These are phyloP conservation scores for Tetracladium setigerum DNA, from an alignment of 495 filamentous ascomycete species.

Conservation along the genomic window DNA sequence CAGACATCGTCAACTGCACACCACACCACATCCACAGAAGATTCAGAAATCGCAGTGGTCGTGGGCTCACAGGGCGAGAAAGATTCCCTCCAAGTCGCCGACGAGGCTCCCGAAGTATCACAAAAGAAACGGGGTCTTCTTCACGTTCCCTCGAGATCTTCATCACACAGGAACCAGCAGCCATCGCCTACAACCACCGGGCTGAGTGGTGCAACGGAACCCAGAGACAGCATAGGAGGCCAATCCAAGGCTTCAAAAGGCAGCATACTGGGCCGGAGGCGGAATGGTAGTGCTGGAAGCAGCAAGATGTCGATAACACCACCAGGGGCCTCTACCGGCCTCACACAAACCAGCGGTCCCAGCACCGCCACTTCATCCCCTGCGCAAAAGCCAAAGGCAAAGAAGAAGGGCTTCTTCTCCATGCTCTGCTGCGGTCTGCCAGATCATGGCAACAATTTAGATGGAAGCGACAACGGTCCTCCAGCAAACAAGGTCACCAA, in stretches of 20 bases:
- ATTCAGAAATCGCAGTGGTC: slow-evolving; percentile 26
- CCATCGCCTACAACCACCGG: slow-evolving; percentile 52
- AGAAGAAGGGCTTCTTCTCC: slow-evolving; percentile 59
- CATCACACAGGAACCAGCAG: slow-evolving; percentile 59
- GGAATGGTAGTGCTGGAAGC: slow-evolving; percentile 61
- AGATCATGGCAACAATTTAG: slow-evolving; percentile 53
- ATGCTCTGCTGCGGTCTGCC: slow-evolving; percentile 76
- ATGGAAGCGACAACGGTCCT: slow-evolving; percentile 49
- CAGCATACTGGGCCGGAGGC: slow-evolving; percentile 59
- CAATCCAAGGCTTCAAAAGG: slow-evolving; percentile 56
- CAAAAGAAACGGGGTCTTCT: slow-evolving; percentile 53
- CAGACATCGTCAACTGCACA: slow-evolving; percentile 13
- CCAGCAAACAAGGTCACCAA: slow-evolving; percentile 59
- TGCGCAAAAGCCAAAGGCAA: slow-evolving; percentile 41
- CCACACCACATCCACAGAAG: slow-evolving; percentile 32
- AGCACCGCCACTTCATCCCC: slow-evolving; percentile 29
- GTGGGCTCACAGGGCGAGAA: slow-evolving; percentile 35
- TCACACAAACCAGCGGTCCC: slow-evolving; percentile 26
- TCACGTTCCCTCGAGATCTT: slow-evolving; percentile 61
- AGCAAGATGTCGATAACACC: slow-evolving; percentile 45
- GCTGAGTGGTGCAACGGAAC: slow-evolving; percentile 60
- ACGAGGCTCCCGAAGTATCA: slow-evolving; percentile 23
- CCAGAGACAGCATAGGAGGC: slow-evolving; percentile 50
- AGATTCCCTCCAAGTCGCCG: slow-evolving; percentile 33
- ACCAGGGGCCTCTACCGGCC: slow-evolving; percentile 37